Evolutionary conservation across 495 filamentous ascomycete species (phyloP).

Genomic region (Rusavskia elegans): DNA sequence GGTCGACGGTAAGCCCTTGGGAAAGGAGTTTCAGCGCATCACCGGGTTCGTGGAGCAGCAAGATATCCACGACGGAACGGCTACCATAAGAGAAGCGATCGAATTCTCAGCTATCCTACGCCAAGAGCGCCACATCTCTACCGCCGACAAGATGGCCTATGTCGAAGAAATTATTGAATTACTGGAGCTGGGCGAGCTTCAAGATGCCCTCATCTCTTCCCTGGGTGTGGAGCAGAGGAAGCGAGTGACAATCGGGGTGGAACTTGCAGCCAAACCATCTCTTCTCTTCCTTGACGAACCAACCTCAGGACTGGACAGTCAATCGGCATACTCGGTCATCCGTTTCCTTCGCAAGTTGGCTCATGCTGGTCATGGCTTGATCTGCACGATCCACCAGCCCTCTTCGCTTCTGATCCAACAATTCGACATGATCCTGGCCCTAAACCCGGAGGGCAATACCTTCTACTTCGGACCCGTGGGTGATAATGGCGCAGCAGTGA

Average conservation of each 20-base stretch:
- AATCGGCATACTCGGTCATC: slow-evolving; percentile 70
- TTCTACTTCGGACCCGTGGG: slow-evolving; percentile 65
- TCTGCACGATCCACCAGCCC: slow-evolving; percentile 76
- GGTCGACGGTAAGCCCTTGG: slow-evolving; percentile 57
- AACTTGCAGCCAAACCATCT: slow-evolving; percentile 74
- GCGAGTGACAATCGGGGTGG: slow-evolving; percentile 79
- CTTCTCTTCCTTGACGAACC: slow-evolving; percentile 75
- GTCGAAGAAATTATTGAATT: slow-evolving; percentile 45
- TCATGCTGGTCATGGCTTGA: slow-evolving; percentile 55
- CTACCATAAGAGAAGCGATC: slow-evolving; percentile 50
- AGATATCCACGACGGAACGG: slow-evolving; percentile 59
- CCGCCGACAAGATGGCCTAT: slow-evolving; percentile 41
- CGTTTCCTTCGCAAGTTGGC: slow-evolving; percentile 73
- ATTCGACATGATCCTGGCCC: slow-evolving; percentile 60
- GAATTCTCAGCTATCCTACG: slow-evolving; percentile 51
- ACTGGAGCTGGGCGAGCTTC: slow-evolving; percentile 37
- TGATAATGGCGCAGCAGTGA: slow-evolving; percentile 41
- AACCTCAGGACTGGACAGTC: slow-evolving; percentile 69
- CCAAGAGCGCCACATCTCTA: slow-evolving; percentile 34
- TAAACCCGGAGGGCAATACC: slow-evolving; percentile 53
- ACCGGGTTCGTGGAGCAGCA: slow-evolving; percentile 83
- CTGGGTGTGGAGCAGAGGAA: slow-evolving; percentile 55
- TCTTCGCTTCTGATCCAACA: slow-evolving; percentile 54
- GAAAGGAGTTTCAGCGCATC: slow-evolving; percentile 56
- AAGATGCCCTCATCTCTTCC: slow-evolving; percentile 37